Base-by-base conservation (phyloP, 1,284 basidiomycete species). In the Puccinia triticina region DNA sequence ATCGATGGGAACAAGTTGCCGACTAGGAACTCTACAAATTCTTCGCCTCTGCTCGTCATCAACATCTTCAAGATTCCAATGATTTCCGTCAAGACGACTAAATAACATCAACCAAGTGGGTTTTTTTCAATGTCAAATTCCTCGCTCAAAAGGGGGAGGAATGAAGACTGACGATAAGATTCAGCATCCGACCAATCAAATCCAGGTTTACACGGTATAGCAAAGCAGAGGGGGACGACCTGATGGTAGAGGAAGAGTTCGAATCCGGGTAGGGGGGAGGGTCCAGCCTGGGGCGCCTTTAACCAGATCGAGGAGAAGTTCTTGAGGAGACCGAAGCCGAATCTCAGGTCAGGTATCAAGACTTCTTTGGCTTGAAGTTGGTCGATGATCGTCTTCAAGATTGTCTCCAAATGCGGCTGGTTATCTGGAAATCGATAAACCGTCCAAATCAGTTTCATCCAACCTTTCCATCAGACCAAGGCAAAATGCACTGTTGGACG, bases 141-240 rank as follows among this genome's bases (percentile, higher is more conserved):
- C 40, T 43, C 40, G 40, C 12, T 43, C 12, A 4, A 69, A 37
- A 7, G n/a, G 23, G 69, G 29, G 18, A 16, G 48, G 32, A 48
- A 40, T 37, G 34, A 50, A 5, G 29, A 80, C 64, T 75, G 29
- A 82, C 80, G 48, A 67, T 82, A 82, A 40, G 92, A 91, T 85
- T 95, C 94, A 7, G 94, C 94, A 85, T 96, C 94, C 85, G 93
- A 93, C 84, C 93, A 89, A 86, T 96, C 96, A 86, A 98, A 95
- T 61, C 91, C 90, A 0, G 92, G 90, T 32, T 90, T 89, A 16
- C 93, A 92, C 0, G 95, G 91, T 5, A 98, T 91, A 32, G 91
- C 90, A 87, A 99, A 98, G 48, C 92, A 92, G 0, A 92, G 89
- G 4, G 94, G 94, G 75, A 98, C 89, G 61, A 98, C 88, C 12